Evolutionary conservation across 1,284 basidiomycete genomes (phyloP).

Genomic region (Thecaphora thlaspeos): DNA sequence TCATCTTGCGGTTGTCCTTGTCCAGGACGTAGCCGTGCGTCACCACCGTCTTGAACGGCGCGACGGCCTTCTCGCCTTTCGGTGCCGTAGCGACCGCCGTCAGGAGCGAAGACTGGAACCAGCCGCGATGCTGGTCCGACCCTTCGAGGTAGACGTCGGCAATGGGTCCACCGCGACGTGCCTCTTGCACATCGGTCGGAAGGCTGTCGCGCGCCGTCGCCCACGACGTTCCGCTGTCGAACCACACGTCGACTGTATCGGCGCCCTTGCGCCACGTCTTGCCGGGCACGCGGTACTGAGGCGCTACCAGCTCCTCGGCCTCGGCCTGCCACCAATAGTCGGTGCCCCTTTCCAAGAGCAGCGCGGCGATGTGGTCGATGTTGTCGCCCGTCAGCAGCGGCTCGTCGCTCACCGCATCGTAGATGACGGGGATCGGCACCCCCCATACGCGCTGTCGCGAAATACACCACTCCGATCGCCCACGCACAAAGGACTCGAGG

Average conservation of each 20-base stretch:
- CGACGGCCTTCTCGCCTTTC: constrained; percentile 39
- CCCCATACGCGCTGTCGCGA: constrained; percentile 98
- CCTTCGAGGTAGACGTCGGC: constrained; percentile 94
- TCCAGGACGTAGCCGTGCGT: constrained; percentile 98
- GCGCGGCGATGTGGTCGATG: constrained; percentile 73
- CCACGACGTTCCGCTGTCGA: constrained; percentile 97
- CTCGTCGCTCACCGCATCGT: constrained; percentile 68
- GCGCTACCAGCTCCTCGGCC: constrained; percentile 70
- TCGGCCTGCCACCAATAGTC: constrained; percentile 90
- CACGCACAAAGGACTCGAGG: constrained; percentile 78
- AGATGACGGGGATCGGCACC: constrained; percentile 88
- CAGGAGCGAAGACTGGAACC: constrained; percentile 95
- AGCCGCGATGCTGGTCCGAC: constrained; percentile 95
- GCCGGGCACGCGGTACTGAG: constrained; percentile 23
- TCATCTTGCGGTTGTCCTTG: constrained; percentile 91
- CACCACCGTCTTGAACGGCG: constrained; percentile 78
- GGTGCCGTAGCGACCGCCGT: constrained; percentile 68
- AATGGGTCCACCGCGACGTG: constrained; percentile 58
- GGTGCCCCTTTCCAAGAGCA: constrained; percentile 73
- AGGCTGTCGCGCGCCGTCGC: constrained; percentile 66
- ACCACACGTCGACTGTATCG: constrained; percentile 99
- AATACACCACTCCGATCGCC: constrained; percentile 98
- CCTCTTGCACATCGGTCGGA: constrained; percentile 5
- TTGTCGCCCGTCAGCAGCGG: constrained; percentile 68
- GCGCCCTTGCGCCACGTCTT: constrained; percentile 62